phyloP scores from a whole-genome alignment of 148 eudicot genomes.

The Rhododendron mucronatum region DNA sequence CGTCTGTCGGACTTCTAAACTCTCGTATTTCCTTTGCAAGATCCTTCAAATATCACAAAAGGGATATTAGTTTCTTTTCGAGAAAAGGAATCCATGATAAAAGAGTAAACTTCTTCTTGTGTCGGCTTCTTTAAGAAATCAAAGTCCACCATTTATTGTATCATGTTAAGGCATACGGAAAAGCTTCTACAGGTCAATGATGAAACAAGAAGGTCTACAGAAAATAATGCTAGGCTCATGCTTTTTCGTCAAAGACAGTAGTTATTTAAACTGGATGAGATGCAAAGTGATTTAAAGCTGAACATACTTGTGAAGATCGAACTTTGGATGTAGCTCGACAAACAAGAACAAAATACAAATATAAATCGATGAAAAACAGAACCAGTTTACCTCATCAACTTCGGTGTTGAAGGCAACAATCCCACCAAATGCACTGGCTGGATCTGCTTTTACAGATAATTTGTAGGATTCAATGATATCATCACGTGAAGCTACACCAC shows the following conservation, averaged over 20 bases:
- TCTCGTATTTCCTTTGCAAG: constrained; percentile 93
- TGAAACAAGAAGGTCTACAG: neutral
- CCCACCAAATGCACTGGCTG: constrained; percentile 98
- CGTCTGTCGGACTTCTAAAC: constrained; percentile 95
- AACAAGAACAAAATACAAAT: neutral
- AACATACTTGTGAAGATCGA: neutral
- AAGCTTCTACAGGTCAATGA: neutral
- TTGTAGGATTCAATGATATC: constrained; percentile 86
- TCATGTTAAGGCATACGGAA: neutral
- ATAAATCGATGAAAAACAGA: neutral
- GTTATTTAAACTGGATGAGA: neutral
- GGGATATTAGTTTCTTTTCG: neutral
- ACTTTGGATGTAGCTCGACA: neutral
- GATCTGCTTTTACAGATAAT: constrained; percentile 91
- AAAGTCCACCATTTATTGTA: neutral
- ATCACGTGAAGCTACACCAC: constrained; percentile 94
- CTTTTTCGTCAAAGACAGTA: neutral
- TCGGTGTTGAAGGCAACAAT: constrained; percentile 95
- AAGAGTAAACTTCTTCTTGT: neutral
- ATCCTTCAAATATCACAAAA: constrained; percentile 31
- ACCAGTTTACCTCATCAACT: constrained; percentile 71
- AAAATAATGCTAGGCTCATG: neutral
- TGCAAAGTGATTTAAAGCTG: neutral
- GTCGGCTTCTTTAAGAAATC: neutral
- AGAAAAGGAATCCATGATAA: neutral